Evolutionary conservation across 495 filamentous ascomycete genomes (phyloP), one percentile per base, ranked within the genome.

Genomic region (Trichoderma virens): DNA sequence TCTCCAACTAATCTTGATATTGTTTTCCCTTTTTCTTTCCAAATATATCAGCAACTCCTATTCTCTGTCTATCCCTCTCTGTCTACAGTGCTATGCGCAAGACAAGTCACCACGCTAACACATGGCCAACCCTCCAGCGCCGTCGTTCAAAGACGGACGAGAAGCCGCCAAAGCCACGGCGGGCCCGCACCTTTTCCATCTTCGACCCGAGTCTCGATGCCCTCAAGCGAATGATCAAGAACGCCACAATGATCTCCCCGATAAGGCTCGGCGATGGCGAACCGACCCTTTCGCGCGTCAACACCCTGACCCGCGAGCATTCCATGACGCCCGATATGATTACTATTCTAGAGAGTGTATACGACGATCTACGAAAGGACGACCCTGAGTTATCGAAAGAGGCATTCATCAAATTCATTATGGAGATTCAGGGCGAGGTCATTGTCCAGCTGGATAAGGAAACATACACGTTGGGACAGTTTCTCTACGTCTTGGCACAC

Each of bases 401-500:
- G 9, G 69, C 69, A 18, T 72, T 81, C 65, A 63, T 65, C 4
- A 62, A 65, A 34, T 82, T 81, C 63, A 66, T 82, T 41, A 72
- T 67, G 31, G 60, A 61, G 2, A 71, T 67, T 8, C 79, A 82
- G 64, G 74, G 76, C 14, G 72, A 79, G 27, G 60, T 63, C 14
- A 45, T 35, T 2, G 45, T 66, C 14, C 61, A 63, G 39, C 65
- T 73, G 35, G 67, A 71, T 7, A 62, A 68, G 34, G 72, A 77
- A 2, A 64, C 51, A 16, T 79, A 78, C 68, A 68, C 43, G 11
- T 77, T 80, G n/a, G 67, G 70, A 13, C 68, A 77, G 27, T 82
- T 82, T 64, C 73, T 79, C 30, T 75, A 72, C 62, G 66, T 70
- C 16, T 79, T 75, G 78, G 73, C 70, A 70, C 35, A 41, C 9